These are phyloP conservation scores for Xylaria digitata DNA, from an alignment of 2,329 filamentous ascomycete species.

Conservation along the genomic window DNA sequence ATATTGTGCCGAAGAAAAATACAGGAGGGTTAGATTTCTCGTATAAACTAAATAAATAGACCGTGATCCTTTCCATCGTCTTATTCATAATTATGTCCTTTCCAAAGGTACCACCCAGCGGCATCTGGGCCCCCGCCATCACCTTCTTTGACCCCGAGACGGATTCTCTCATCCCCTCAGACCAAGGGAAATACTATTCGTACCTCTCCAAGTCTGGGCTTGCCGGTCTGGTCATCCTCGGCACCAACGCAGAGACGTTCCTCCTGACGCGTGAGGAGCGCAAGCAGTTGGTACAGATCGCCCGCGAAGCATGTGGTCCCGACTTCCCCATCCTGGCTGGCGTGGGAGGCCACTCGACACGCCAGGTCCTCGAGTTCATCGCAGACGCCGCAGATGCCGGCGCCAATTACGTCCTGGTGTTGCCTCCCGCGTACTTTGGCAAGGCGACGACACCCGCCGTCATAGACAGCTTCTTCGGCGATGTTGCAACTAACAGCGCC, in stretches of 20 bases:
- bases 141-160: constrained; percentile 63
- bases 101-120: constrained; percentile 50
- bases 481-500: constrained; percentile 63
- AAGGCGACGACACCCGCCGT: constrained; percentile 69
- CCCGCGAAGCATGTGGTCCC: constrained; percentile 63
- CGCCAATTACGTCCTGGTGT: constrained; percentile 70
- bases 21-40: not conserved
- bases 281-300: constrained; percentile 65
- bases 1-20: not conserved
- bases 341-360: constrained; percentile 71
- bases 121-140: constrained; percentile 63
- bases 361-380: constrained; percentile 70
- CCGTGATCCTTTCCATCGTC: not conserved
- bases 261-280: constrained; percentile 69
- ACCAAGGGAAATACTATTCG: constrained; percentile 61
- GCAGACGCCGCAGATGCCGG: constrained; percentile 69
- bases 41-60: not conserved
- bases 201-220: constrained; percentile 58
- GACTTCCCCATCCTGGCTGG: constrained; percentile 71
- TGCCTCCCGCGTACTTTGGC: constrained; percentile 73
- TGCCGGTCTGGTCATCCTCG: constrained; percentile 50
- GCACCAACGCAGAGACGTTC: constrained; percentile 55
- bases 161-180: constrained; percentile 58
- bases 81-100: constrained; percentile 40
- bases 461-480: constrained; percentile 68